These are phyloP conservation scores for Penicillium atrosanguineum DNA, from an alignment of 495 filamentous ascomycete species.

Conservation along the genomic window DNA sequence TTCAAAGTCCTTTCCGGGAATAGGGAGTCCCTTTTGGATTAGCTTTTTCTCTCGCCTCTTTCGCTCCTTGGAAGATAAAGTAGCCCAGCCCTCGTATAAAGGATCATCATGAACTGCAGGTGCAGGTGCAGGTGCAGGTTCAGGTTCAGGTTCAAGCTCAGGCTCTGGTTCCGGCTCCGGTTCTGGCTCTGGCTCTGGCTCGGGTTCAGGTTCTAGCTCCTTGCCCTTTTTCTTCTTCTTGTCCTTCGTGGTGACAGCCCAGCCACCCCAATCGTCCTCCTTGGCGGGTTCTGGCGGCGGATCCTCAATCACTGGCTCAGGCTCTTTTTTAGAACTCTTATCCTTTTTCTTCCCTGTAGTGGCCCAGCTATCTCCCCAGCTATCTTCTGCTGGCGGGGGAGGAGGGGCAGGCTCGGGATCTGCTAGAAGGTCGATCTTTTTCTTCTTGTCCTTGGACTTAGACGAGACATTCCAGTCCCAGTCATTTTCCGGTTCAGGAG, in stretches of 20 bases:
- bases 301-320: conserved; percentile 31
- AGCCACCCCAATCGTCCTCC: conserved; percentile 46
- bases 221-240: conserved; percentile 28
- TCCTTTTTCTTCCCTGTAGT: conserved; percentile 37
- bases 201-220: conserved; percentile 23
- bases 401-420: conserved; percentile 25
- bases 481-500: conserved; percentile 22
- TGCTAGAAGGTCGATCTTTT: conserved; percentile 32
- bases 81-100: conserved; percentile 36
- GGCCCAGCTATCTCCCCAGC: conserved; percentile 32
- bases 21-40: conserved; percentile 33
- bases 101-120: conserved; percentile 32
- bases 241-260: conserved; percentile 20
- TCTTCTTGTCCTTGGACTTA: conserved; percentile 42
- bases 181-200: conserved; percentile 22
- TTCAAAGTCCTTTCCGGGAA: conserved; percentile 37
- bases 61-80: conserved; percentile 37
- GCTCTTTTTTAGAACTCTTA: conserved; percentile 38
- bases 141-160: conserved; percentile 25
- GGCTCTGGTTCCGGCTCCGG: conserved; percentile 30
- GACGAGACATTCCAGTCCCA: conserved; percentile 32
- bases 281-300: conserved; percentile 19
- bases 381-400: conserved; percentile 25
- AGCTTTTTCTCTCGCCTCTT: conserved; percentile 40
- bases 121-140: conserved; percentile 30